Percentiles rank a stretch among this genome's conserved stretches.
Evolutionary conservation across 331 rosid species (phyloP).

Genomic region (Pyrus hybrid): DNA sequence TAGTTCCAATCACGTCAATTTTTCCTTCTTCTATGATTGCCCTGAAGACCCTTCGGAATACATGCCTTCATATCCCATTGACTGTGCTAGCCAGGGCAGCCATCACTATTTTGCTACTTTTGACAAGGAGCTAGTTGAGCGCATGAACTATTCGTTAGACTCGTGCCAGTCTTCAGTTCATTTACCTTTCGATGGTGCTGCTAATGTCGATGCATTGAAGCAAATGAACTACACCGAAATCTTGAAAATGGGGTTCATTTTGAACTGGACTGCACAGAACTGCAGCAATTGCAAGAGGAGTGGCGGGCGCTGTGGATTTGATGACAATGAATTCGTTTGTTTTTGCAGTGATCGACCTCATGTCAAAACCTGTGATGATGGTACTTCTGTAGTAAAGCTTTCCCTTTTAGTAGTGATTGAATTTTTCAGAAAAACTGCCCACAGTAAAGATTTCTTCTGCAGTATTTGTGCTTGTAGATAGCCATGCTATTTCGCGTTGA

Average conservation of each 20-base stretch:
- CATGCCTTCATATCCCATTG: constrained; percentile 19
- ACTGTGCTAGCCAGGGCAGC: constrained; percentile 33
- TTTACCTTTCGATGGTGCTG: constrained; percentile 28
- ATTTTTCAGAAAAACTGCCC: neutral
- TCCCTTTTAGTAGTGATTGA: neutral
- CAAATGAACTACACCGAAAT: constrained; percentile 32
- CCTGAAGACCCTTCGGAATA: constrained; percentile 37
- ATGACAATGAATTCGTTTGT: constrained; percentile 28
- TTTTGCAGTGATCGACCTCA: constrained; percentile 45
- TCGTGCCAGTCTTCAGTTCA: constrained; percentile 33
- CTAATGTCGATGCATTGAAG: constrained; percentile 18
- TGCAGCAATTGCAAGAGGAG: constrained; percentile 47
- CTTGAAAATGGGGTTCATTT: constrained; percentile 54
- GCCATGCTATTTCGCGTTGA: neutral
- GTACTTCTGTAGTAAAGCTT: constrained; percentile 23
- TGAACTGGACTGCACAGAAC: constrained; percentile 44
- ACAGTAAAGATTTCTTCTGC: neutral
- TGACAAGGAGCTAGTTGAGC: constrained; percentile 30
- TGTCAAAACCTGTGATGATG: constrained; percentile 35
- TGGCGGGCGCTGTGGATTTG: constrained; percentile 61
- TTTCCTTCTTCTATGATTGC: constrained; percentile 46
- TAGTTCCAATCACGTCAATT: constrained; percentile 18
- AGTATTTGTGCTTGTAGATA: neutral
- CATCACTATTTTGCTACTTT: constrained; percentile 47
- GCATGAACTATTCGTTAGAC: constrained; percentile 18